phyloP scores from a whole-genome alignment of 2,329 filamentous ascomycete species.

The Bretziella fagacearum region DNA sequence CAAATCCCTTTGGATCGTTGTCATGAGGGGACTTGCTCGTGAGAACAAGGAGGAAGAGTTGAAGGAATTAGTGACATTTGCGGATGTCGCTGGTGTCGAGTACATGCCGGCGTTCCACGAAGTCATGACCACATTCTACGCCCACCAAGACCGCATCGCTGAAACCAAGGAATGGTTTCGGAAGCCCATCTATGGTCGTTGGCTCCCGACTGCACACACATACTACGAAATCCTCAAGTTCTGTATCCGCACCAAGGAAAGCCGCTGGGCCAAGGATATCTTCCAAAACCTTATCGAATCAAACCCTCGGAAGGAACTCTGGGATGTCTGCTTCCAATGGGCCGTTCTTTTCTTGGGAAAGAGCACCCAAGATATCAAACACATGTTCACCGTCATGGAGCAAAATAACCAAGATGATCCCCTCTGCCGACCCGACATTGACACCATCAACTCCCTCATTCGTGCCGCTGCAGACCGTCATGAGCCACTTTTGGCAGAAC shows the following conservation, averaged over 20 bases:
- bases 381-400: conserved; percentile 55
- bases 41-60: conserved; percentile 43
- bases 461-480: conserved; percentile 52
- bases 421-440: conserved; percentile 41
- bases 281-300: conserved; percentile 36
- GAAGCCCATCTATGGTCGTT: conserved; percentile 29
- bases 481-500: conserved; percentile 55
- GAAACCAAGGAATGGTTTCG: conserved; percentile 53
- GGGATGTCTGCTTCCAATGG: conserved; percentile 62
- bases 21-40: conserved; percentile 44
- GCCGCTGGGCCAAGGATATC: conserved; percentile 44
- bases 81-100: conserved; percentile 30
- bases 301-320: conserved; percentile 36
- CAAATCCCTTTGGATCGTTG: conserved; percentile 28
- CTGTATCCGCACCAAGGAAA: conserved; percentile 40
- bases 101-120: conserved; percentile 32
- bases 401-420: conserved; percentile 29
- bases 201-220: conserved; percentile 27
- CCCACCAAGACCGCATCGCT: conserved; percentile 36
- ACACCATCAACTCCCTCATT: conserved; percentile 63
- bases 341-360: conserved; percentile 52
- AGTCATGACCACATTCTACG: conserved; percentile 46
- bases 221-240: conserved; percentile 42
- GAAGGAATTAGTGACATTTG: conserved; percentile 34
- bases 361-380: conserved; percentile 52